A percentile compares a stretch with the other conserved stretches of the same genome.
Conservation (phyloP, 768 basidiomycete genomes). For the Austroboletus festivus region DNA sequence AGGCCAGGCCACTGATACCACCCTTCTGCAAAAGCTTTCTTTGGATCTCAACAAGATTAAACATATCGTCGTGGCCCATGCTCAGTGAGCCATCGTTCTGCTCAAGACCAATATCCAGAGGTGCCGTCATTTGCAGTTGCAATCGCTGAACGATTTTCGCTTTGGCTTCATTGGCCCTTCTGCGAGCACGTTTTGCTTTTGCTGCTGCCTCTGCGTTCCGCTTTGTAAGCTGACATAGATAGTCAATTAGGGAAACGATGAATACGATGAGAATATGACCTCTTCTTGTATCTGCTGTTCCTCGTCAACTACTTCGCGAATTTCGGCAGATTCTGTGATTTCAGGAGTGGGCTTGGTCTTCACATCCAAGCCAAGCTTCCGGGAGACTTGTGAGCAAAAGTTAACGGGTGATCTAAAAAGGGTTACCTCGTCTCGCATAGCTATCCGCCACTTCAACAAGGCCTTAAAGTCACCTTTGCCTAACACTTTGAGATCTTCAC, state of each 20-base stretch:
- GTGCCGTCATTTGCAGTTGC: conserved; percentile 96
- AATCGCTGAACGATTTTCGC: conserved; percentile 86
- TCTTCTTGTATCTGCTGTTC: conserved; percentile 89
- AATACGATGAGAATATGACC: conserved; percentile 38
- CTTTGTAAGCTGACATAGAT: conserved; percentile 64
- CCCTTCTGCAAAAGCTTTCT: conserved; percentile 40
- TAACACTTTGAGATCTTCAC: conserved; percentile 90
- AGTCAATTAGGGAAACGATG: conserved; percentile 3
- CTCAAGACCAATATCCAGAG: conserved; percentile 92
- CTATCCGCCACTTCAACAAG: conserved; percentile 86
- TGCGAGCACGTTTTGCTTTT: conserved; percentile 73
- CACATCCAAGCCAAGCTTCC: conserved; percentile 78
- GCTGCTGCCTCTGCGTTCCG: conserved; percentile 74
- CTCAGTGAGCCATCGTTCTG: conserved; percentile 70
- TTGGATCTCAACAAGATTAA: conserved; percentile 73
- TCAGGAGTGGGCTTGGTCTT: conserved; percentile 75
- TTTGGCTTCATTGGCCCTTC: conserved; percentile 86
- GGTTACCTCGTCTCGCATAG: conserved; percentile 80
- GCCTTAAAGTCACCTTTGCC: conserved; percentile 97
- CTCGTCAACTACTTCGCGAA: conserved; percentile 72
- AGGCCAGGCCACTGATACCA: conserved; percentile 36
- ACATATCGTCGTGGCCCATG: conserved; percentile 82
- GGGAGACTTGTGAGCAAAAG: conserved; percentile 4
- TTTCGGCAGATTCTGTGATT: conserved; percentile 64
- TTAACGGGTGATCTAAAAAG: background rate